Percentiles rank a stretch among this genome's conserved stretches.
These are phyloP conservation scores for Cordyceps tenuipes DNA, from an alignment of 2,329 filamentous ascomycete species.

Conservation along the genomic window DNA sequence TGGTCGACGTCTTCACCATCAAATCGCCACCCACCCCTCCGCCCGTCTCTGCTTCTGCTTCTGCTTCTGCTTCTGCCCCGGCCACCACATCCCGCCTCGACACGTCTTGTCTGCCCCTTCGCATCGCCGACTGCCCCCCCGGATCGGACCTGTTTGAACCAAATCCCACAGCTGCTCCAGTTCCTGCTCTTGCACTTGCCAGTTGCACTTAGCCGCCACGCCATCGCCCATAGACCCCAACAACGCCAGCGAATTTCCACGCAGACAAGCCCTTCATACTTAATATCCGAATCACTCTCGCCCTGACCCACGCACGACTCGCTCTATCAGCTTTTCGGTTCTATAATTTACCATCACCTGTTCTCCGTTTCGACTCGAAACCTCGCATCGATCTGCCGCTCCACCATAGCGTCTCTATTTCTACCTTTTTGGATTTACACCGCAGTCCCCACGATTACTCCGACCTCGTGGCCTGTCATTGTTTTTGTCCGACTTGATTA, in stretches of 20 bases:
- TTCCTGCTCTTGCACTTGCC: neutral
- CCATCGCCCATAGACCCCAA: neutral
- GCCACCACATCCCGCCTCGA: neutral
- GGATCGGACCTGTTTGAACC: neutral
- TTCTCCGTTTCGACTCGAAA: neutral
- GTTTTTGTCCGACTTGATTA: neutral
- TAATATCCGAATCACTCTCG: neutral
- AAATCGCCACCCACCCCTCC: neutral
- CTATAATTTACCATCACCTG: constrained; percentile 19
- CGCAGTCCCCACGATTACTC: neutral
- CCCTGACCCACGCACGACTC: neutral
- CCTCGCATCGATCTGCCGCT: neutral
- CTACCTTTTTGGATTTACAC: constrained; percentile 9
- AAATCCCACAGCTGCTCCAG: neutral
- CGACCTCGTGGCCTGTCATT: neutral
- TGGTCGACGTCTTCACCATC: neutral
- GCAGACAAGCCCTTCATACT: neutral
- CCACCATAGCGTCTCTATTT: constrained; percentile 2
- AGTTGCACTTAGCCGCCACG: neutral
- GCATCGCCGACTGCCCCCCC: neutral
- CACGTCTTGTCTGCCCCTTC: neutral
- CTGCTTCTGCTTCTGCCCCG: neutral
- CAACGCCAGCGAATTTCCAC: neutral
- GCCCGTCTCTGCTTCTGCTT: neutral
- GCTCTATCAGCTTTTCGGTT: constrained; percentile 20